Base-by-base conservation (phyloP, 805 yeast species). In the Nakazawaea pomicola region DNA sequence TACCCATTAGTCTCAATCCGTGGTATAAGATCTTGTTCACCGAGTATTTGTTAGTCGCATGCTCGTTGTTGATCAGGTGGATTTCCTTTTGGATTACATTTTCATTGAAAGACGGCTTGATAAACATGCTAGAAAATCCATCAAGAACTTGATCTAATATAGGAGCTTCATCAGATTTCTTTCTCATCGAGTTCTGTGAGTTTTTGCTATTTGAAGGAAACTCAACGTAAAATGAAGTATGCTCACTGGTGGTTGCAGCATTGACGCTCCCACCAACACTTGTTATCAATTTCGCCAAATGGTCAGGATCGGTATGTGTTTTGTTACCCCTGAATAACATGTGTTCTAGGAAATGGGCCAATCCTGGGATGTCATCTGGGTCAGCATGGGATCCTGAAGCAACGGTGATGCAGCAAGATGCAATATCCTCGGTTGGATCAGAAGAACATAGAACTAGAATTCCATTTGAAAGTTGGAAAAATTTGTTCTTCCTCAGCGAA, bases 321-420 rank as follows among this genome's bases (percentile, higher is more conserved):
- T 71, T 76, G 0, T 84, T 74, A 3, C 82, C 84, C 41, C 70
- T 66, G 25, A 76, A 61, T 2, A 80, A 41, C 70, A 83, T 67
- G 57, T 88, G 96, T 54, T 88, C 96, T 51, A 95, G 83, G 44
- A 87, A 72, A 63, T 91, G 99, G 0, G 98, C 98, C 28, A 91
- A 55, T 0, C 99, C 99, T 0, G 78, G 78, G 1, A 83, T 50
- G 4, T 69, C 70, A 5, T 62, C 65, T 0, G 95, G 91, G 49
- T 91, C 97, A 35, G 79, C 69, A 52, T 79, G 80, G 2, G 95
- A 80, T 7, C 99, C 99, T 0, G 86, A 67, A 3, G 81, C 80
- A 2, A 89, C 87, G 29, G 86, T 75, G 6, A 91, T 52, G 1
- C 95, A 78, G 15, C 85, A 81, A 0, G 93, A 72, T 3, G 84